Conservation (phyloP, 2,329 filamentous ascomycete genomes). For the Teratosphaeria destructans region DNA sequence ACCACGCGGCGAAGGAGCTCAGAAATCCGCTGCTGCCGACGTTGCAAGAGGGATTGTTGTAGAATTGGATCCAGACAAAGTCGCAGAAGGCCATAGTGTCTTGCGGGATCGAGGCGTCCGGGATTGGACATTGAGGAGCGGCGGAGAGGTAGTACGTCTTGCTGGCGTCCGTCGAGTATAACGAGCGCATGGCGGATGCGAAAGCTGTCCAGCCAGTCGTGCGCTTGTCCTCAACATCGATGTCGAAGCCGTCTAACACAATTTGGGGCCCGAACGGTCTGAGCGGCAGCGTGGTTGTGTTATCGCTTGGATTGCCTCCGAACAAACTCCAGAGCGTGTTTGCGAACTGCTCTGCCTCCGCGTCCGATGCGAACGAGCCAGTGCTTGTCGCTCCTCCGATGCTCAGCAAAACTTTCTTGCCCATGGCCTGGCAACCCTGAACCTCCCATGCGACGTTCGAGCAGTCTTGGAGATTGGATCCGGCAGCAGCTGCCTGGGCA, state of each 20-base stretch:
- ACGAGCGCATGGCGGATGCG: constrained; percentile 17
- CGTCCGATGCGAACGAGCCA: constrained; percentile 15
- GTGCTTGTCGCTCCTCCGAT: constrained; percentile 25
- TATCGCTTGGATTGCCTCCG: constrained; percentile 19
- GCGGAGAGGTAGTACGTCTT: constrained; percentile 28
- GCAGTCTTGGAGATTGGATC: not conserved
- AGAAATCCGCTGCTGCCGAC: constrained; percentile 22
- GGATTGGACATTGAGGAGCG: constrained; percentile 29
- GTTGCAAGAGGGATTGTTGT: constrained; percentile 30
- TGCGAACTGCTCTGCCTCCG: constrained; percentile 23
- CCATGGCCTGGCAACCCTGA: constrained; percentile 19
- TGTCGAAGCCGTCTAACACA: constrained; percentile 28
- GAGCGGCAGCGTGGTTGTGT: constrained; percentile 6
- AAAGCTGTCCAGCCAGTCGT: constrained; percentile 20
- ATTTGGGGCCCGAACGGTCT: constrained; percentile 22
- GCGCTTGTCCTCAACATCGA: constrained; percentile 28
- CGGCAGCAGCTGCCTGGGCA: constrained; percentile 15
- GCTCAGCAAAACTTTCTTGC: constrained; percentile 32
- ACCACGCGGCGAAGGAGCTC: constrained; percentile 22
- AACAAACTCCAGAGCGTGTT: constrained; percentile 28
- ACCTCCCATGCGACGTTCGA: not conserved
- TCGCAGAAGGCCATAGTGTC: constrained; percentile 23
- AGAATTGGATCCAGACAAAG: constrained; percentile 32
- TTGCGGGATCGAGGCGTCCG: constrained; percentile 25
- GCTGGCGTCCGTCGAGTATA: constrained; percentile 11